Conservation (phyloP, 2,329 filamentous ascomycete species). For the Aciculosporium take region DNA sequence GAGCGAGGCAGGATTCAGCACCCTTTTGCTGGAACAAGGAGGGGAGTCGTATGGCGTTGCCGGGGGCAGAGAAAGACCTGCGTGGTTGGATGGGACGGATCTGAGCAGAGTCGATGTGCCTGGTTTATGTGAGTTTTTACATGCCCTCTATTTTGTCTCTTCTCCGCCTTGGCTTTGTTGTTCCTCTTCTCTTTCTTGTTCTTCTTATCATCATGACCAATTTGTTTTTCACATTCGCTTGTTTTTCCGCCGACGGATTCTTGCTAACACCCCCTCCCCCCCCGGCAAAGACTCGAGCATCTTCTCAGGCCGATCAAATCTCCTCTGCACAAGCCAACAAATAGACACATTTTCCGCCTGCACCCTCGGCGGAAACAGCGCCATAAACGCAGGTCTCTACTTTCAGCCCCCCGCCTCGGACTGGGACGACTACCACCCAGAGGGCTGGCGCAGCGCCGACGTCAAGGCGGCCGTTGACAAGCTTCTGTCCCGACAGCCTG, state of each 20-base stretch:
- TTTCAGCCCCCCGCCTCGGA: constrained; percentile 39
- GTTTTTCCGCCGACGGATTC: no score
- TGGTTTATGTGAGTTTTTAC: constrained; percentile 27
- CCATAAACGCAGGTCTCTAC: constrained; percentile 39
- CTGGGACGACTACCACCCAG: constrained; percentile 34
- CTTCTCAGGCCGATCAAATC: constrained; percentile 24
- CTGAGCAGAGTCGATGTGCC: constrained; percentile 39
- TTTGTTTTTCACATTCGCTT: no score
- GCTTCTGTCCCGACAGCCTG: constrained; percentile 29
- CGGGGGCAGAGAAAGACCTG: constrained; percentile 31
- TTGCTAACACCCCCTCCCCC: no score
- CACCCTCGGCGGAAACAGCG: constrained; percentile 35
- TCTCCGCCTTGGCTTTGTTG: not conserved
- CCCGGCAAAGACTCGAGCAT: constrained; percentile 36
- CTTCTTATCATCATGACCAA: not conserved
- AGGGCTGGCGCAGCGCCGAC: constrained; percentile 35
- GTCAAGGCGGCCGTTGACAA: constrained; percentile 30
- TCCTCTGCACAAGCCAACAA: constrained; percentile 25
- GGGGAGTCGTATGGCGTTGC: constrained; percentile 34
- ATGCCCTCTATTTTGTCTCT: no score
- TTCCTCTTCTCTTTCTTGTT: no score
- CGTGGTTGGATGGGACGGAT: constrained; percentile 31
- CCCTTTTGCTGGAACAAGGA: constrained; percentile 36
- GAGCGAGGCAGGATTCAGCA: constrained; percentile 36
- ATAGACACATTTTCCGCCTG: constrained; percentile 33